A percentile compares a stretch with the other conserved stretches of the same genome.
phyloP scores from a whole-genome alignment of 176 grass and related monocot species.

The Avena sativa region DNA sequence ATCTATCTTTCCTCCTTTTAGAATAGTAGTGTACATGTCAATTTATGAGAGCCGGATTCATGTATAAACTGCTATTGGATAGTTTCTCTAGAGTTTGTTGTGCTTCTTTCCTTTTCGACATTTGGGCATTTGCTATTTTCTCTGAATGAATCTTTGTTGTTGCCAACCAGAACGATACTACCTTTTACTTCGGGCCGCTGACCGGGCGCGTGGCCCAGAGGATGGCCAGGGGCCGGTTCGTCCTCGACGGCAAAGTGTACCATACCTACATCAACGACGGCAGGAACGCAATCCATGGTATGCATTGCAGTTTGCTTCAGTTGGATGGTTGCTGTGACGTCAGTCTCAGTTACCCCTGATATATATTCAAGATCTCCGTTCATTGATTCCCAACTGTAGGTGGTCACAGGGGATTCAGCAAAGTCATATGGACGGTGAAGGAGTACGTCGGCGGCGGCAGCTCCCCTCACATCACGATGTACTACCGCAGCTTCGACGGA shows the following conservation, averaged over 20 bases:
- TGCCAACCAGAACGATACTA: slow-evolving; percentile 62
- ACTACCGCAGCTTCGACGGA: slow-evolving; percentile 81
- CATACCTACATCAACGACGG: slow-evolving; percentile 62
- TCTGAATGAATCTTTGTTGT: background rate
- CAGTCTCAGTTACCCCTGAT: background rate
- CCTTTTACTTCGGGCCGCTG: slow-evolving; percentile 73
- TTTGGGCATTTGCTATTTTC: background rate
- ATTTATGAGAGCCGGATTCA: background rate
- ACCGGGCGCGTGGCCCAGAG: slow-evolving; percentile 76
- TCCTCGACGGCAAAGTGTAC: slow-evolving; percentile 67
- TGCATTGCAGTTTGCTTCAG: background rate
- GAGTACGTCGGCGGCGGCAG: slow-evolving; percentile 60
- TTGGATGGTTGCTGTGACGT: background rate
- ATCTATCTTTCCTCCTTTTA: background rate
- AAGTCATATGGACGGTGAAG: slow-evolving; percentile 74
- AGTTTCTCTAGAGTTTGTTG: background rate
- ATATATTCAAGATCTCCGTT: background rate
- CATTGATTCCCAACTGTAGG: slow-evolving; percentile 14
- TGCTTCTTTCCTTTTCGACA: background rate
- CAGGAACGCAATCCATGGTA: slow-evolving; percentile 82
- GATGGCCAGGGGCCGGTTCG: slow-evolving; percentile 58
- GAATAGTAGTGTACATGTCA: background rate
- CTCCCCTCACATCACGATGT: slow-evolving; percentile 72
- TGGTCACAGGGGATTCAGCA: slow-evolving; percentile 76
- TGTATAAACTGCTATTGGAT: background rate